phyloP scores from a whole-genome alignment of 495 filamentous ascomycete genomes.

The Aspergillus campestris region DNA sequence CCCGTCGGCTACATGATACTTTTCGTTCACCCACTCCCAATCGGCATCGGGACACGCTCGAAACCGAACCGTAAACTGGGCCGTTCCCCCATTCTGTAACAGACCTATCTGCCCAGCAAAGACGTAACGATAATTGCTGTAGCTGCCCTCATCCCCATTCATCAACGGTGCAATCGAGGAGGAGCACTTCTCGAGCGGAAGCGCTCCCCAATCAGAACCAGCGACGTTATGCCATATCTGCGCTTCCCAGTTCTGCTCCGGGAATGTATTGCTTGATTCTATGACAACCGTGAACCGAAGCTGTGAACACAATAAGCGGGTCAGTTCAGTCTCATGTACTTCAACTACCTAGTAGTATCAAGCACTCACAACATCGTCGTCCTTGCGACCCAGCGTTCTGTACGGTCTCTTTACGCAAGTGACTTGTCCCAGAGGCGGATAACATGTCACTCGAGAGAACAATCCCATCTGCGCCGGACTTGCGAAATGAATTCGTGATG shows the following conservation, averaged over 20 bases:
- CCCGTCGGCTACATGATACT: conserved; percentile 52
- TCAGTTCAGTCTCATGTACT: background rate
- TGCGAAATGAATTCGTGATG: conserved; percentile 23
- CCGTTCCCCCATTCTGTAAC: conserved; percentile 19
- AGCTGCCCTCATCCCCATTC: conserved; percentile 12
- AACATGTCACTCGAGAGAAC: conserved; percentile 44
- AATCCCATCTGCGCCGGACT: conserved; percentile 40
- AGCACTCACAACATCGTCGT: conserved; percentile 22
- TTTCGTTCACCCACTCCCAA: conserved; percentile 74
- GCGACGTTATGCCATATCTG: conserved; percentile 67
- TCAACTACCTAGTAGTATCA: too few species aligned
- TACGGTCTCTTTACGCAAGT: conserved; percentile 43
- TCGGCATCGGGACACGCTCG: conserved; percentile 40
- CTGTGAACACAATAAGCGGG: conserved; percentile 11
- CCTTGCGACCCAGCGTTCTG: conserved; percentile 13
- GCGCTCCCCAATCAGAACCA: conserved; percentile 26
- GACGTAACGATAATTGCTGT: conserved; percentile 30
- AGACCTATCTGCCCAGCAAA: conserved; percentile 27
- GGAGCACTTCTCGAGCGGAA: conserved; percentile 21
- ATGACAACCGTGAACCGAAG: conserved; percentile 63
- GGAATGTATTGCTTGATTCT: conserved; percentile 49
- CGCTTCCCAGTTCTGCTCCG: conserved; percentile 57
- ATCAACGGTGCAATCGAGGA: conserved; percentile 24
- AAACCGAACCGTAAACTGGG: conserved; percentile 71
- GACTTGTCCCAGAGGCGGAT: conserved; percentile 64